phyloP scores from a whole-genome alignment of 176 grass and related monocot genomes.

The Tillandsia leiboldiana region DNA sequence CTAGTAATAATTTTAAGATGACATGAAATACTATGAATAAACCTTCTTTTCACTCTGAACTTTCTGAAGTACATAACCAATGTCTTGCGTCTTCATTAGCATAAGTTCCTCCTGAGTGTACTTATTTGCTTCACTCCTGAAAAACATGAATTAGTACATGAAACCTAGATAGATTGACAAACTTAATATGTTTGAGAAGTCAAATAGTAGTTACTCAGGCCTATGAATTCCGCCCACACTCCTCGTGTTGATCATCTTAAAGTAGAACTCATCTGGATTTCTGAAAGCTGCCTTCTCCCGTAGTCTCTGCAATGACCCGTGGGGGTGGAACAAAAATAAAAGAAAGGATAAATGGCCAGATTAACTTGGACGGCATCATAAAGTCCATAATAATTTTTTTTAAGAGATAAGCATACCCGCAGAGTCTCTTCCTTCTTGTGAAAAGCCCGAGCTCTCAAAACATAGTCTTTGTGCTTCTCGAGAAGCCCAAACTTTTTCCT shows the following conservation, averaged over 20 bases:
- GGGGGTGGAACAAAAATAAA: neutral
- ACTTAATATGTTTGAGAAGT: neutral
- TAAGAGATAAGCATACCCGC: constrained; percentile 20
- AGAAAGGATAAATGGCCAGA: constrained; percentile 4
- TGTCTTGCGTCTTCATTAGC: constrained; percentile 86
- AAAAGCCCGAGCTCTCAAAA: constrained; percentile 46
- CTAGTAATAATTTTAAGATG: constrained; percentile 5
- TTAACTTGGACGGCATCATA: neutral
- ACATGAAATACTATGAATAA: constrained; percentile 1
- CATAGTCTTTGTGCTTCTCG: constrained; percentile 90
- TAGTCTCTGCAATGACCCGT: constrained; percentile 39
- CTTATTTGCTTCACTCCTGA: constrained; percentile 75
- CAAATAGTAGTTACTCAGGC: constrained; percentile 33
- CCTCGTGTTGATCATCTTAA: constrained; percentile 84
- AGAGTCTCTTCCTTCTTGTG: constrained; percentile 61
- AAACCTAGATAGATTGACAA: constrained; percentile 16
- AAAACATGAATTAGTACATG: constrained; percentile 8
- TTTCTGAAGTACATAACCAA: constrained; percentile 71
- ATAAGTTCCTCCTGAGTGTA: constrained; percentile 72
- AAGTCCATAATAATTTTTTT: neutral
- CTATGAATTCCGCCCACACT: constrained; percentile 60
- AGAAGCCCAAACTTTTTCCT: constrained; percentile 79
- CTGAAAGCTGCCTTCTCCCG: constrained; percentile 66
- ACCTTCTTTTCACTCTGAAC: constrained; percentile 93
- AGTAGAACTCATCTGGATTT: constrained; percentile 94